These are phyloP conservation scores for Colletotrichum sublineola DNA, from an alignment of 2,329 filamentous ascomycete genomes.

Conservation along the genomic window DNA sequence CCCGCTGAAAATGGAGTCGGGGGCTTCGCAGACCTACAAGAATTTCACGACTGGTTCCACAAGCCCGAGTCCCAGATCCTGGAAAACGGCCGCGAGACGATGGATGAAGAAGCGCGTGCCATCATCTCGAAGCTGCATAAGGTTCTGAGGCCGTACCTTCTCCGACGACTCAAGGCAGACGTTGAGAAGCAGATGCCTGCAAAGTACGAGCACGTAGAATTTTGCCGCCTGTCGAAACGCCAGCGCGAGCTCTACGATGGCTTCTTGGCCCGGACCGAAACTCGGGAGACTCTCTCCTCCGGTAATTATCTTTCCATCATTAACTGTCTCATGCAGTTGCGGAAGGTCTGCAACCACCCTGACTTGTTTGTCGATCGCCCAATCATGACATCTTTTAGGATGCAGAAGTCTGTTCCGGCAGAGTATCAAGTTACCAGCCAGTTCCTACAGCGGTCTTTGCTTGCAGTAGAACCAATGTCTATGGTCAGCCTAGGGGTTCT, in stretches of 20 bases:
- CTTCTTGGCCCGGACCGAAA: conserved; percentile 91
- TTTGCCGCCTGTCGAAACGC: conserved; percentile 93
- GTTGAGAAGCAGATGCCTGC: conserved; percentile 99
- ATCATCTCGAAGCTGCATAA: conserved; percentile 96
- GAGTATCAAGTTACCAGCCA: conserved; percentile 81
- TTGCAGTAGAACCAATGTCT: conserved; percentile 72
- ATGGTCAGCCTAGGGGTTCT: conserved; percentile 81
- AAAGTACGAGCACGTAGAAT: conserved; percentile 97
- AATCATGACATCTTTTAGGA: conserved; percentile 96
- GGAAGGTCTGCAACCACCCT: conserved; percentile 98
- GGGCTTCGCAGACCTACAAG: conserved; percentile 92
- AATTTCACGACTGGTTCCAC: conserved; percentile 96
- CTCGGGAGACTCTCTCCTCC: conserved; percentile 86
- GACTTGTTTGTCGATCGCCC: conserved; percentile 96
- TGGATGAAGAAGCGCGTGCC: conserved; percentile 92
- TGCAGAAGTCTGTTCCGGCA: conserved; percentile 82
- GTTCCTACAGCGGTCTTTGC: conserved; percentile 74
- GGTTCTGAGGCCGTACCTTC: conserved; percentile 89
- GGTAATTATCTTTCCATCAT: conserved; percentile 99
- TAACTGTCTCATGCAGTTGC: conserved; percentile 96
- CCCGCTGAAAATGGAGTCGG: conserved; percentile 89
- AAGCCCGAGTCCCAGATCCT: conserved; percentile 96
- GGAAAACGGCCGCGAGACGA: conserved; percentile 91
- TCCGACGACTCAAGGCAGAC: conserved; percentile 92
- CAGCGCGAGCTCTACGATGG: conserved; percentile 97